phyloP scores from a whole-genome alignment of 2,329 filamentous ascomycete genomes.

The Nakataea oryzae region DNA sequence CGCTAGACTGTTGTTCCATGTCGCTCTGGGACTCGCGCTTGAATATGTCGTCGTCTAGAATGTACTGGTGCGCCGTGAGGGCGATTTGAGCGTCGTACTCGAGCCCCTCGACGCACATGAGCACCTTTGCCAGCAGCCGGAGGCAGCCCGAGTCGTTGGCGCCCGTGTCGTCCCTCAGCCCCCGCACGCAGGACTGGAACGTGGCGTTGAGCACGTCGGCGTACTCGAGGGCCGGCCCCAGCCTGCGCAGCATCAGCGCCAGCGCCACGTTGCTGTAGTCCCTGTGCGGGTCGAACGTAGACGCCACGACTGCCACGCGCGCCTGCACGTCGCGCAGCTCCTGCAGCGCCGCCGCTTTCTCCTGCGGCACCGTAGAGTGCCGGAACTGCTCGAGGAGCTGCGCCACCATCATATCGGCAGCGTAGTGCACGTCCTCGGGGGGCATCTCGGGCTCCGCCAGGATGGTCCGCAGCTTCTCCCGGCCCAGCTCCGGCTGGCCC shows the following conservation, averaged over 20 bases:
- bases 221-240: conserved; percentile 8
- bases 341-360: not conserved
- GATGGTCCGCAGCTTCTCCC: not conserved
- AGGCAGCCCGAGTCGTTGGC: conserved; percentile 11
- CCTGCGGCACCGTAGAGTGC: not conserved
- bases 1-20: too few relatives aligned
- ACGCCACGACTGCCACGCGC: not conserved
- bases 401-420: not conserved
- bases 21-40: not conserved
- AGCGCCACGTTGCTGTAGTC: conserved; percentile 6
- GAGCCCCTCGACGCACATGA: conserved; percentile 9
- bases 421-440: not conserved
- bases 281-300: not conserved
- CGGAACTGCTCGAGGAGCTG: conserved; percentile 3
- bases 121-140: conserved; percentile 8
- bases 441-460: not conserved
- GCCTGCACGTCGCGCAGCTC: not conserved
- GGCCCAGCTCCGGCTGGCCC: not conserved
- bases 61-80: conserved; percentile 7
- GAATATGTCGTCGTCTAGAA: conserved; percentile 5
- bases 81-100: conserved; percentile 11
- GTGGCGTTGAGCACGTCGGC: conserved; percentile 8
- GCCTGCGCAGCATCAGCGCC: conserved; percentile 9
- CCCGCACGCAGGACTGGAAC: conserved; percentile 8
- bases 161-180: conserved; percentile 8